These are phyloP conservation scores for Scedosporium aurantiacum DNA, from an alignment of 2,329 filamentous ascomycete genomes.

Conservation along the genomic window DNA sequence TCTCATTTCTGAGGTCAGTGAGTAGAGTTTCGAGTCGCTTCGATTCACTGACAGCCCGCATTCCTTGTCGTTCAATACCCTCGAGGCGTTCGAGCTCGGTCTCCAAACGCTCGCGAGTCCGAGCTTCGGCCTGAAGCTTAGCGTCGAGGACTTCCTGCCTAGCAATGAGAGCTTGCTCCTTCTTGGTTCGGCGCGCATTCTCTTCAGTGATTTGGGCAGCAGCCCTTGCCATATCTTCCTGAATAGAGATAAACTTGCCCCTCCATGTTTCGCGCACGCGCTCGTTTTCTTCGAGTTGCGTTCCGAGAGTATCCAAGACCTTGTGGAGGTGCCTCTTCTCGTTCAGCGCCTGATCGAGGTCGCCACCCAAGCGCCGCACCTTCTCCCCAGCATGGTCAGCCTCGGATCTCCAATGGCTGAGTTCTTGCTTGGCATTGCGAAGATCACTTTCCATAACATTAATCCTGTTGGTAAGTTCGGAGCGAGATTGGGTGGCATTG, in stretches of 20 bases:
- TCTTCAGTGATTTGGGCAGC: slow-evolving; percentile 73
- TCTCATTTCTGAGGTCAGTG: slow-evolving; percentile 51
- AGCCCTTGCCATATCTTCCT: slow-evolving; percentile 75
- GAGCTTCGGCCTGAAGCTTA: slow-evolving; percentile 62
- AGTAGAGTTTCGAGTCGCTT: slow-evolving; percentile 47
- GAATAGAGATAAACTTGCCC: slow-evolving; percentile 70
- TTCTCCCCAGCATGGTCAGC: slow-evolving; percentile 47
- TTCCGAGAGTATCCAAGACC: slow-evolving; percentile 61
- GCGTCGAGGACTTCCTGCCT: slow-evolving; percentile 71
- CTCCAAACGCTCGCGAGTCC: slow-evolving; percentile 56
- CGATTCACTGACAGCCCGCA: slow-evolving; percentile 51
- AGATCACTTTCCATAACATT: slow-evolving; percentile 44
- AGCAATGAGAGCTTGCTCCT: slow-evolving; percentile 68
- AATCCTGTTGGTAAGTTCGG: slow-evolving; percentile 45
- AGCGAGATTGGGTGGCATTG: slow-evolving; percentile 40
- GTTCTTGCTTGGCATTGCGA: slow-evolving; percentile 43
- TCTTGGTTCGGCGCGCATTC: slow-evolving; percentile 66
- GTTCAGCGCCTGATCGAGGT: slow-evolving; percentile 35
- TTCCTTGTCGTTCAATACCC: slow-evolving; percentile 50
- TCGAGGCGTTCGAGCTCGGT: slow-evolving; percentile 56
- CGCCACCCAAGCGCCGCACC: slow-evolving; percentile 35
- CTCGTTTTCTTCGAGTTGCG: slow-evolving; percentile 77
- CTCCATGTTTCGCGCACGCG: slow-evolving; percentile 76
- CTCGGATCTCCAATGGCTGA: slow-evolving; percentile 49
- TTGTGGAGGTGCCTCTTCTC: slow-evolving; percentile 65